Conservation (phyloP, 345 rosid genomes). For the Dimocarpus longan region DNA sequence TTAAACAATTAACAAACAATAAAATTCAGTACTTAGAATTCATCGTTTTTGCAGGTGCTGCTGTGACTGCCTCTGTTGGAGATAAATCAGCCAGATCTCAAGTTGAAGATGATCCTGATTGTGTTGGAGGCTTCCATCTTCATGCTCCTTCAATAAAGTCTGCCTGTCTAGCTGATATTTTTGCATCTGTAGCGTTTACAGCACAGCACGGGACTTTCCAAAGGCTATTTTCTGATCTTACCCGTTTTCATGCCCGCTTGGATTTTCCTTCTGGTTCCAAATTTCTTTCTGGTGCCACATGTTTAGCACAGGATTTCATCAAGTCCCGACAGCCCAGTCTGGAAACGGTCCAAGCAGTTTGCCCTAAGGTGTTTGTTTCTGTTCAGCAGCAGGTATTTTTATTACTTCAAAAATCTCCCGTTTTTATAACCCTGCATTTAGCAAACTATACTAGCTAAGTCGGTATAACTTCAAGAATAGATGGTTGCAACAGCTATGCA, state of each 20-base stretch:
- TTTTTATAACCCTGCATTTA: background rate
- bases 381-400: conserved; percentile 88
- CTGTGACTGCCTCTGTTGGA: conserved; percentile 60
- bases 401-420: conserved; percentile 4
- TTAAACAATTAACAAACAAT: background rate
- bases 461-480: background rate
- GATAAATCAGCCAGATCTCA: conserved; percentile 54
- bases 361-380: conserved; percentile 69
- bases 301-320: conserved; percentile 59
- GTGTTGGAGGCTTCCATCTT: conserved; percentile 48
- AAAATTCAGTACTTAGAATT: background rate
- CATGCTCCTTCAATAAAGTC: conserved; percentile 58
- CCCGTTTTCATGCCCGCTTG: conserved; percentile 64
- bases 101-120: conserved; percentile 31
- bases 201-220: conserved; percentile 93
- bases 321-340: conserved; percentile 60
- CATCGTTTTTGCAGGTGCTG: conserved; percentile 52
- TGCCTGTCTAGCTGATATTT: conserved; percentile 61
- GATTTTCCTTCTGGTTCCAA: conserved; percentile 81
- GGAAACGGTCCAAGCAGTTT: conserved; percentile 57
- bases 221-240: conserved; percentile 73
- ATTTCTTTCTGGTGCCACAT: conserved; percentile 61
- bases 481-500: background rate
- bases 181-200: conserved; percentile 69
- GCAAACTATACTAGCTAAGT: background rate